Evolutionary conservation across 306 rosid genomes (phyloP).

Genomic region (Pyrus communis): DNA sequence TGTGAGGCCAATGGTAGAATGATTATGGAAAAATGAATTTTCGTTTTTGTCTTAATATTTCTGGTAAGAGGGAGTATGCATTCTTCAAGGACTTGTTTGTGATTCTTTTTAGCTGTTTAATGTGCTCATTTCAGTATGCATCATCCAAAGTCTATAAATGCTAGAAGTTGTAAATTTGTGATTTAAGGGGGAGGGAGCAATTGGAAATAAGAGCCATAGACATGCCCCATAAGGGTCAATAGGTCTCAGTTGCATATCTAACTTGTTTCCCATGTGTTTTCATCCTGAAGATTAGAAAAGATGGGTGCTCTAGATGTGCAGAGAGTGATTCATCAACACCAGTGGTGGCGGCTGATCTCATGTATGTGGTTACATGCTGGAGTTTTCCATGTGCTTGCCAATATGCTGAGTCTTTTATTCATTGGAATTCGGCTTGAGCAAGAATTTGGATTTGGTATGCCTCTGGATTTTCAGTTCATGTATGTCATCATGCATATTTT

Average conservation of each 20-base stretch:
- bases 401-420: conserved; percentile 73
- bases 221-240: neutral
- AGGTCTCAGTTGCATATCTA: conserved; percentile 1
- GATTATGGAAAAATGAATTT: neutral
- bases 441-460: conserved; percentile 90
- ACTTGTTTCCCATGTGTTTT: neutral
- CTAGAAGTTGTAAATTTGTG: neutral
- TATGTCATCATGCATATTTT: conserved; percentile 15
- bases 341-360: conserved; percentile 68
- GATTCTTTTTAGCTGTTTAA: neutral
- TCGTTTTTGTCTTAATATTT: neutral
- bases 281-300: conserved; percentile 43
- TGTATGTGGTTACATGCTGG: conserved; percentile 89
- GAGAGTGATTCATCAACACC: conserved; percentile 44
- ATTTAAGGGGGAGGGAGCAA: neutral
- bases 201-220: neutral
- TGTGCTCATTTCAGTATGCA: neutral
- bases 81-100: neutral
- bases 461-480: conserved; percentile 19
- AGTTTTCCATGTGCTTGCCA: conserved; percentile 70
- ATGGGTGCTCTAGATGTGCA: conserved; percentile 73
- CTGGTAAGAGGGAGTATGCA: neutral
- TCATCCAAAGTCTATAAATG: neutral
- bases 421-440: conserved; percentile 81
- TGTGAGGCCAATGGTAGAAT: neutral